Conservation (phyloP, 306 rosid genomes). For the Pterocarpus macrocarpus region DNA sequence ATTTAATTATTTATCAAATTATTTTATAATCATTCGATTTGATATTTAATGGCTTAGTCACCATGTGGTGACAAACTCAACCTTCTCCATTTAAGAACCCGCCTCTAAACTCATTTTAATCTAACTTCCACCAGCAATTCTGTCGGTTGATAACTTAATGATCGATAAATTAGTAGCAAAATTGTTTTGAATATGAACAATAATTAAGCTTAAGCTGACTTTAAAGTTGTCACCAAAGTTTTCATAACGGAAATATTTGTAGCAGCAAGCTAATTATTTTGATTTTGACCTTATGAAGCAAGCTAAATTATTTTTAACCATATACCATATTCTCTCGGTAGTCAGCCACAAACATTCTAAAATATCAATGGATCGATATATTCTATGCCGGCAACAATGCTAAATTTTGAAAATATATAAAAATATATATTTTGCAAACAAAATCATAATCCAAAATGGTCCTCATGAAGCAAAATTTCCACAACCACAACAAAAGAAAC, state of each 20-base stretch:
- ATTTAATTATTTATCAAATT: too few relatives aligned
- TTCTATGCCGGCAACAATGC: neutral
- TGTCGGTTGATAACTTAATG: constrained; percentile 14
- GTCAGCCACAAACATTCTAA: constrained; percentile 3
- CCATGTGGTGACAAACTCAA: too few relatives aligned
- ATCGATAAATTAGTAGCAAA: neutral
- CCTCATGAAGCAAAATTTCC: too few relatives aligned
- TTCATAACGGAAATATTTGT: constrained; percentile 1
- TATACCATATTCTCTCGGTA: constrained; percentile 8
- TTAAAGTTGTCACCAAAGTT: neutral
- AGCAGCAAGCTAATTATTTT: neutral
- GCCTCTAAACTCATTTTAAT: neutral
- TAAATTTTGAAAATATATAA: neutral
- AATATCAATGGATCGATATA: neutral
- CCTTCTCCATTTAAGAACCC: too few relatives aligned
- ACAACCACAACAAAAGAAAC: too few relatives aligned
- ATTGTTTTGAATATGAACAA: neutral
- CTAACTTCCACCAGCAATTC: constrained; percentile 9
- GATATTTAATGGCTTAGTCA: too few relatives aligned
- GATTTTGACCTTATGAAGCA: too few relatives aligned
- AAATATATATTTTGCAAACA: too few relatives aligned
- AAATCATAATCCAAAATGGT: too few relatives aligned
- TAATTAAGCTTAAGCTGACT: constrained; percentile 9
- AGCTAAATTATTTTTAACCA: neutral
- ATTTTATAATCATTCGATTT: too few relatives aligned